Percentiles rank a stretch among this genome's conserved stretches.
Conservation (phyloP, 768 basidiomycete species). For the Amanita muscaria region DNA sequence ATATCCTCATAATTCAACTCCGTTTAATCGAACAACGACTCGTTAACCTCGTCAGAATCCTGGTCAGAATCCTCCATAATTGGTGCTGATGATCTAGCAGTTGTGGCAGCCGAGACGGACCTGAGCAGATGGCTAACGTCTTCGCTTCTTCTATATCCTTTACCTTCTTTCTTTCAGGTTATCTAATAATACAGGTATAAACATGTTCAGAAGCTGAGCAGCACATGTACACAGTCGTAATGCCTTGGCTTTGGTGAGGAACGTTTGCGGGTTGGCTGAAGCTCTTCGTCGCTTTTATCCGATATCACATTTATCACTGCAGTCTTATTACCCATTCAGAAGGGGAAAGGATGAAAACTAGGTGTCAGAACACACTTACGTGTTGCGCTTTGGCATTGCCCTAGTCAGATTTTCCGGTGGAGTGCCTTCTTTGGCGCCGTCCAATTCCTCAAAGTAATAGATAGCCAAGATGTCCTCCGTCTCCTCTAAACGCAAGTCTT, state of each 20-base stretch:
- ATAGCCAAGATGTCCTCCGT: conserved; percentile 45
- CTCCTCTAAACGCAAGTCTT: conserved; percentile 42
- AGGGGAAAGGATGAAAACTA: background rate
- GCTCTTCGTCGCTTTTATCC: conserved; percentile 25
- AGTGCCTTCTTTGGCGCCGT: conserved; percentile 22
- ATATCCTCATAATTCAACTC: too few species aligned
- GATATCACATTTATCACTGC: conserved; percentile 26
- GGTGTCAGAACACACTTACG: conserved; percentile 38
- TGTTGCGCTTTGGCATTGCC: conserved; percentile 47
- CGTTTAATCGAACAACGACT: conserved; percentile 35
- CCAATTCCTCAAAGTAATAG: conserved; percentile 34
- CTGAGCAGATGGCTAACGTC: conserved; percentile 32
- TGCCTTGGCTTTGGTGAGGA: conserved; percentile 10
- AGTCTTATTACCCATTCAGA: conserved; percentile 33
- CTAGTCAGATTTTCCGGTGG: conserved; percentile 37
- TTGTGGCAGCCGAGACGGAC: conserved; percentile 2
- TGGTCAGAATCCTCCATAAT: conserved; percentile 47
- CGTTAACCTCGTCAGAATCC: conserved; percentile 46
- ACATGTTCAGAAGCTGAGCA: too few species aligned
- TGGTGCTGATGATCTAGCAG: conserved; percentile 12
- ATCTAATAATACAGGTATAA: too few species aligned
- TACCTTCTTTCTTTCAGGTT: conserved; percentile 12
- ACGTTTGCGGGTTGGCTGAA: conserved; percentile 11
- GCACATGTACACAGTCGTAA: too few species aligned
- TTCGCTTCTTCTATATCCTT: conserved; percentile 30